Evolutionary conservation across 768 basidiomycete genomes (phyloP).

Genomic region (Tricholoma flavovirens): DNA sequence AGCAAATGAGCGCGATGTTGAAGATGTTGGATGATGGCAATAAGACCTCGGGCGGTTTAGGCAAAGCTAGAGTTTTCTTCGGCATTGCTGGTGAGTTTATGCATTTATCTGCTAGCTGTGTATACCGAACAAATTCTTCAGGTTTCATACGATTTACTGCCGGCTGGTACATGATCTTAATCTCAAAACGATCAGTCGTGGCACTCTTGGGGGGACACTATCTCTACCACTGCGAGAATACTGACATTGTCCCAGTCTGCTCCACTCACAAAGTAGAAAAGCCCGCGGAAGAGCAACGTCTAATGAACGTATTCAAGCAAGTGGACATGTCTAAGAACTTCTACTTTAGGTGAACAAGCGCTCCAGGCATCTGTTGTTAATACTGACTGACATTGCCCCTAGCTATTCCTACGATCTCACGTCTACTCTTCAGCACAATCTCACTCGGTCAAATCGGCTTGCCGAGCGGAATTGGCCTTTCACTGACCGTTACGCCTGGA

Average conservation of each 20-base stretch:
- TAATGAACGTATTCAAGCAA: slow-evolving; percentile 89
- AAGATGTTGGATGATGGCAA: slow-evolving; percentile 97
- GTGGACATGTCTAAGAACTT: slow-evolving; percentile 99
- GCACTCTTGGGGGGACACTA: slow-evolving; percentile 94
- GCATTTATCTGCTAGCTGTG: not conserved
- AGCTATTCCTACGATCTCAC: slow-evolving; percentile 97
- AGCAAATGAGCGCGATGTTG: slow-evolving; percentile 85
- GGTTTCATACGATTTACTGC: slow-evolving; percentile 94
- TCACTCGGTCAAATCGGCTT: slow-evolving; percentile 50
- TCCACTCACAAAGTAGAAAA: slow-evolving; percentile 82
- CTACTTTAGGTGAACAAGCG: slow-evolving; percentile 74
- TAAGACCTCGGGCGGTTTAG: slow-evolving; percentile 79
- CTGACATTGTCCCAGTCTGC: slow-evolving; percentile 74
- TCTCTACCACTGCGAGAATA: slow-evolving; percentile 91
- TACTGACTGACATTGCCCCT: not conserved
- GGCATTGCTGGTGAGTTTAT: slow-evolving; percentile 64
- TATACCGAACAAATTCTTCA: slow-evolving; percentile 17
- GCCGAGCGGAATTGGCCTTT: slow-evolving; percentile 55
- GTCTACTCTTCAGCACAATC: slow-evolving; percentile 90
- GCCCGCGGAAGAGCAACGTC: slow-evolving; percentile 81
- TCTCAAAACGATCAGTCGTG: slow-evolving; percentile 87
- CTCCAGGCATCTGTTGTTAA: not conserved
- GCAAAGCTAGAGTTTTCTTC: slow-evolving; percentile 72
- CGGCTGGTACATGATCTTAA: slow-evolving; percentile 92
- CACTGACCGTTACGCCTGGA: slow-evolving; percentile 93